Conservation (phyloP, 257 asterid genomes). For the Buddleja alternifolia region DNA sequence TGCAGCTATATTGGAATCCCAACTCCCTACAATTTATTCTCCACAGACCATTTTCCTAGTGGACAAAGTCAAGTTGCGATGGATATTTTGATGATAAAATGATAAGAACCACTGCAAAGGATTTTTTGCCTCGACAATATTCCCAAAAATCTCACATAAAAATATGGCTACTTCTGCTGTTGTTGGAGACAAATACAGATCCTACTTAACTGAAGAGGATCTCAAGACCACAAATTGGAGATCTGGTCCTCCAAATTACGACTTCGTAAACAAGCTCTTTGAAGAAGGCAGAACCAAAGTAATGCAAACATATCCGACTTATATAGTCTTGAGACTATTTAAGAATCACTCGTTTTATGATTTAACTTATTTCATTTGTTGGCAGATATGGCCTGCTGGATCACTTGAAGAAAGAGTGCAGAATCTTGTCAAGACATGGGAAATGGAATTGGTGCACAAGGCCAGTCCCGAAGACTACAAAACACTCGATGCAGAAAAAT, state of each 20-base stretch:
- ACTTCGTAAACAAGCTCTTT: slow-evolving; percentile 65
- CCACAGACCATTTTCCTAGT: too few species aligned
- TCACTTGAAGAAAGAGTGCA: slow-evolving; percentile 66
- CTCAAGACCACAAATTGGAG: slow-evolving; percentile 57
- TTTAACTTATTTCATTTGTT: neutral
- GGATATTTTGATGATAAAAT: too few species aligned
- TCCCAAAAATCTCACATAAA: too few species aligned
- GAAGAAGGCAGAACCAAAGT: slow-evolving; percentile 80
- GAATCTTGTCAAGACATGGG: slow-evolving; percentile 69
- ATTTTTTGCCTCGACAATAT: too few species aligned
- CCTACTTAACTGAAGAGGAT: slow-evolving; percentile 55
- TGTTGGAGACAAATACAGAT: slow-evolving; percentile 51
- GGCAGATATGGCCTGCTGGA: slow-evolving; percentile 60
- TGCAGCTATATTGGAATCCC: too few species aligned
- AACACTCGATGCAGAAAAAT: slow-evolving; percentile 44
- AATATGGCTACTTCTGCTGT: too few species aligned
- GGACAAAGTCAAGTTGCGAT: too few species aligned
- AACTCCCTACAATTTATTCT: too few species aligned
- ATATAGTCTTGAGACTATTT: too few species aligned
- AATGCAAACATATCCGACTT: neutral
- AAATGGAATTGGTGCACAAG: slow-evolving; percentile 69
- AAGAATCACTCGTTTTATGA: too few species aligned
- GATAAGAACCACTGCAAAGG: too few species aligned
- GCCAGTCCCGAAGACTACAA: slow-evolving; percentile 49
- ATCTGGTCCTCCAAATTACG: slow-evolving; percentile 67